These are phyloP conservation scores for Flaveria floridana DNA, from an alignment of 140 eudicot species.

Conservation along the genomic window DNA sequence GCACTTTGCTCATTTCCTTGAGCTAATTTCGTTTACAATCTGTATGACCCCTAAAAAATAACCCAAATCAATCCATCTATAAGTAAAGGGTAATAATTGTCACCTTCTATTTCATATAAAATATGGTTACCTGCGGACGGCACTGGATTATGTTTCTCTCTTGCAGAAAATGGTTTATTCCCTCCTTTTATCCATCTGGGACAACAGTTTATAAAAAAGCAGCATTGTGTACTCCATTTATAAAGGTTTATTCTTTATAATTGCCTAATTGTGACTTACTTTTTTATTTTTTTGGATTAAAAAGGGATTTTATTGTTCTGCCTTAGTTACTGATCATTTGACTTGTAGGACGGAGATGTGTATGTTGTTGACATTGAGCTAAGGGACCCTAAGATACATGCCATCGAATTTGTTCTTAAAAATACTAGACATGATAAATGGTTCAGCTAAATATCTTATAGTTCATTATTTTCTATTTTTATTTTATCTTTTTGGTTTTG, in stretches of 20 bases:
- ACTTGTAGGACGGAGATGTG: constrained; percentile 43
- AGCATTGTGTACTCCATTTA: constrained; percentile 50
- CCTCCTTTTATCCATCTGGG: constrained; percentile 41
- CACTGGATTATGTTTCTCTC: constrained; percentile 16
- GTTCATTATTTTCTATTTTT: not conserved
- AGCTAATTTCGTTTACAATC: not conserved
- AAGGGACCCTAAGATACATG: constrained; percentile 45
- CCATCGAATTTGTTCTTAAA: constrained; percentile 52
- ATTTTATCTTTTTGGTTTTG: constrained; percentile 1
- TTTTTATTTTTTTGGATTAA: not conserved
- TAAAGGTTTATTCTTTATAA: constrained; percentile 35
- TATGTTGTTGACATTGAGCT: constrained; percentile 43
- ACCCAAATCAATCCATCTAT: not conserved
- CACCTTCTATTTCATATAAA: not conserved
- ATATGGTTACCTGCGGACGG: not conserved
- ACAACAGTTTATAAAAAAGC: constrained; percentile 43
- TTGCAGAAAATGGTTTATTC: constrained; percentile 52
- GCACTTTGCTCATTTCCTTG: not conserved
- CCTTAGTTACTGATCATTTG: constrained; percentile 23
- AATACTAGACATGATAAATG: constrained; percentile 45
- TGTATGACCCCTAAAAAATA: not conserved
- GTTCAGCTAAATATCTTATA: constrained; percentile 22
- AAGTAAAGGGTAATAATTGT: not conserved
- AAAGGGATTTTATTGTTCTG: not conserved
- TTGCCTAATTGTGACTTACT: not conserved